phyloP scores from a whole-genome alignment of 2,329 filamentous ascomycete species.

The Botrytis medusae region DNA sequence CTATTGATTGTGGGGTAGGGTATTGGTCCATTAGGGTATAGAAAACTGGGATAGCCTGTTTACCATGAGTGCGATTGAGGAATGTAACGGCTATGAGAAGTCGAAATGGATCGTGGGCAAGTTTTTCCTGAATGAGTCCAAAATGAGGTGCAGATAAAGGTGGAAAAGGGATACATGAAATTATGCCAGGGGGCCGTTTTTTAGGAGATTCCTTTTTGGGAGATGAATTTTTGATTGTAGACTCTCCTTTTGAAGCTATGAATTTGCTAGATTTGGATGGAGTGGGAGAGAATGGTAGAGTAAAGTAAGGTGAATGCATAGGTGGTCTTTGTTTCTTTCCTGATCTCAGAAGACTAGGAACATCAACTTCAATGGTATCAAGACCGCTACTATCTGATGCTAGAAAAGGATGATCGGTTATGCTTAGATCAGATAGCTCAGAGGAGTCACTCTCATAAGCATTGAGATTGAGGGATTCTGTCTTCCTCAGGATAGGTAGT shows the following conservation, averaged over 20 bases:
- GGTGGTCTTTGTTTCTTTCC: conserved; percentile 30
- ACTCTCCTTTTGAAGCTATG: background rate
- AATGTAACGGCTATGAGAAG: conserved; percentile 82
- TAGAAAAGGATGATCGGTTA: conserved; percentile 25
- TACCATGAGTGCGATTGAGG: conserved; percentile 76
- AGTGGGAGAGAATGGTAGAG: conserved; percentile 23
- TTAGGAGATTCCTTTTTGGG: conserved; percentile 18
- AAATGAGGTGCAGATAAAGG: conserved; percentile 63
- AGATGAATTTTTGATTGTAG: background rate
- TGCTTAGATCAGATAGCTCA: conserved; percentile 25
- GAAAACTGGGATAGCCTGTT: conserved; percentile 73
- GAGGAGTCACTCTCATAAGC: conserved; percentile 14
- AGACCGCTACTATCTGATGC: conserved; percentile 27
- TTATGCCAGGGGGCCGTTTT: conserved; percentile 33
- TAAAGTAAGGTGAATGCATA: conserved; percentile 39
- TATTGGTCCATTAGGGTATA: conserved; percentile 66
- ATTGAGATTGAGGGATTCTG: background rate
- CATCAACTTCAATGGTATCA: conserved; percentile 25
- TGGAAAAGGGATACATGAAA: conserved; percentile 65
- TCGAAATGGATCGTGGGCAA: conserved; percentile 73
- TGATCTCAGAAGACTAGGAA: conserved; percentile 15
- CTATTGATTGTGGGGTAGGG: conserved; percentile 64
- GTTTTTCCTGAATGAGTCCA: conserved; percentile 80
- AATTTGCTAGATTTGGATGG: conserved; percentile 5
- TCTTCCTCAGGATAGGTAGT: conserved; percentile 5